phyloP scores from a whole-genome alignment of 1,139 yeast genomes.

The Hansenula lynferdii region DNA sequence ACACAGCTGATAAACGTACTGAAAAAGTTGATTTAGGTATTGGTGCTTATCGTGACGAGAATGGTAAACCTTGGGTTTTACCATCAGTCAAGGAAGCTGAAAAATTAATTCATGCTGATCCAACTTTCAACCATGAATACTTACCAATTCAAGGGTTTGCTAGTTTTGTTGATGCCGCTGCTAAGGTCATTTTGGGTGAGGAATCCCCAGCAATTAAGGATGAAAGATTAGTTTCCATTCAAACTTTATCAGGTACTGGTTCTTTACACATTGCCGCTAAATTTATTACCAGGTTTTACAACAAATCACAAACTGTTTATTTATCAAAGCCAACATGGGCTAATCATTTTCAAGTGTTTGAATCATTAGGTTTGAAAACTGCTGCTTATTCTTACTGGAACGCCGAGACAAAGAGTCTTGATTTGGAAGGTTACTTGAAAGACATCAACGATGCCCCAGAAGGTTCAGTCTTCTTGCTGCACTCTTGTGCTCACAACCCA shows the following conservation, averaged over 20 bases:
- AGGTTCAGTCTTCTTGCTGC: slow-evolving; percentile 80
- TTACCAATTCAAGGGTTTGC: slow-evolving; percentile 77
- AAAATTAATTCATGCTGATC: slow-evolving; percentile 44
- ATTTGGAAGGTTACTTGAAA: slow-evolving; percentile 60
- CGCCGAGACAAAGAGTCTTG: slow-evolving; percentile 54
- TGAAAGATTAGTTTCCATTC: slow-evolving; percentile 65
- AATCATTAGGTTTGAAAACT: slow-evolving; percentile 57
- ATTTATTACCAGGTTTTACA: slow-evolving; percentile 52
- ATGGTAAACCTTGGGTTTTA: slow-evolving; percentile 91
- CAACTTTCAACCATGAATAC: slow-evolving; percentile 85
- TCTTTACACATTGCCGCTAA: slow-evolving; percentile 86
- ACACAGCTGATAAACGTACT: slow-evolving; percentile 53
- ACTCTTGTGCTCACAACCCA: slow-evolving; percentile 98
- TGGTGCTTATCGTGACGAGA: slow-evolving; percentile 93
- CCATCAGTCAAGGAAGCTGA: slow-evolving; percentile 83
- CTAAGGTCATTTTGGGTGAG: slow-evolving; percentile 73
- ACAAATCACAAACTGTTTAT: slow-evolving; percentile 48
- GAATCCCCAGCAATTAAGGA: slow-evolving; percentile 51
- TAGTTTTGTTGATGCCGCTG: slow-evolving; percentile 66
- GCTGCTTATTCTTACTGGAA: slow-evolving; percentile 82
- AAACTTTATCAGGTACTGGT: slow-evolving; percentile 93
- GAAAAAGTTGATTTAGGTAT: slow-evolving; percentile 83
- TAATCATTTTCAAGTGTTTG: slow-evolving; percentile 82
- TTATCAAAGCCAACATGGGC: slow-evolving; percentile 96
- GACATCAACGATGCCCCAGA: slow-evolving; percentile 68